Evolutionary conservation across 1,284 basidiomycete genomes (phyloP), one percentile per base, ranked within the genome.

Genomic region (Sanghuangporus sanghuang): DNA sequence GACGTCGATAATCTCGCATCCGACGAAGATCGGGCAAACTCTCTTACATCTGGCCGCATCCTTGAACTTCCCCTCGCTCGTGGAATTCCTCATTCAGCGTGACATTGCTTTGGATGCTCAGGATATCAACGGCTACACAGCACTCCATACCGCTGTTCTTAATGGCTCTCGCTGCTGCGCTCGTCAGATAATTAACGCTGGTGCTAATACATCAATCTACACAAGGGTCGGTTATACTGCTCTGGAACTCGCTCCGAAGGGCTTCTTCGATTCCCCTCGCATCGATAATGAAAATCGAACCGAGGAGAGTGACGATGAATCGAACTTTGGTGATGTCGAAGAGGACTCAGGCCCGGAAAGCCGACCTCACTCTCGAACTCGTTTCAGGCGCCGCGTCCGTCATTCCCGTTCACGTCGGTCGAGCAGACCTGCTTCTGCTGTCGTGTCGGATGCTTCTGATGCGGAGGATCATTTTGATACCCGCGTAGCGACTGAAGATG

Each of bases 71-170:
- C 78, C 85, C 32, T 78, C 83, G 1, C 81, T 99, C 14, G 84
- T 88, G 9, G 74, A 79, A 44, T 92, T 92, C 72, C 80, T 99
- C 57, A 77, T 97, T 58, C 74, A 79, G 1, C 89, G 85, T 58
- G 87, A 84, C 14, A 87, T 89, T 38, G 92, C 95, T 69, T 69
- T 95, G 54, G 93, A 98, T 72, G 83, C 84, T 2, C 87, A 93
- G 62, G 97, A 99, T 75, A 81, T 84, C 65, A 97, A 95, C 72
- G 96, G 96, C 6, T 95, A 84, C 72, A 98, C 96, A 0, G 86
- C 96, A 0, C 78, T 98, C 42, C 93, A 96, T 73, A 90, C 96
- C 71, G 92, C 95, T 14, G 90, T 87, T 0, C 77, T 96, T 49
- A 81, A 81, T 18, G 84, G 84, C 27, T 87, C 90, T 21, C 76